phyloP scores from a whole-genome alignment of 176 grass and related monocot species.

The Coix lacrymajobi region DNA sequence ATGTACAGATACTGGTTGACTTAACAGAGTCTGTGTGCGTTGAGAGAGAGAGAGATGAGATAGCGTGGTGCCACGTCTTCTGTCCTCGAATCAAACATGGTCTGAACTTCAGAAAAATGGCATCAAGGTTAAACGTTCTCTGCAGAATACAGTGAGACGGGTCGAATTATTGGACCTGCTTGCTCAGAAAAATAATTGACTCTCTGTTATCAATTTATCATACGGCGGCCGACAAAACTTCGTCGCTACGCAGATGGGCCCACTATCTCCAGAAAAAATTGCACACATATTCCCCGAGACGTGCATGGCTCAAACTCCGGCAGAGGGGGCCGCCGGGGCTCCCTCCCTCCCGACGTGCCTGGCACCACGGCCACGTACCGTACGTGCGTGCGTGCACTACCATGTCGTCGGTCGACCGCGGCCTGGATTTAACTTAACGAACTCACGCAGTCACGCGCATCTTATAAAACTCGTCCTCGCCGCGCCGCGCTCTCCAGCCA shows the following conservation, averaged over 20 bases:
- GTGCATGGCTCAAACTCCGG: constrained; percentile 52
- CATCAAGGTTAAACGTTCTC: not conserved
- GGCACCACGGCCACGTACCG: constrained; percentile 25
- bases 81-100: not conserved
- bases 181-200: not conserved
- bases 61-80: constrained; percentile 10
- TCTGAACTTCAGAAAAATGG: not conserved
- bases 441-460: not conserved
- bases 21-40: no score
- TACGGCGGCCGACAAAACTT: not conserved
- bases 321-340: not conserved
- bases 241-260: not conserved
- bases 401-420: not conserved
- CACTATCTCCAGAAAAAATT: not conserved
- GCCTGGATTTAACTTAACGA: not conserved
- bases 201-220: no score
- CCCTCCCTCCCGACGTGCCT: constrained; percentile 40
- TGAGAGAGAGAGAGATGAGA: no score
- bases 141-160: not conserved
- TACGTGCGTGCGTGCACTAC: not conserved
- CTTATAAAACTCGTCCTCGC: constrained; percentile 37
- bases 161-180: not conserved
- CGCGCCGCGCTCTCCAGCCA: constrained; percentile 14
- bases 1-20: not conserved
- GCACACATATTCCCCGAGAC: constrained; percentile 10